Evolutionary conservation across 148 eudicot genomes (phyloP), one percentile per base, ranked within the genome.

Genomic region (Vaccinium macrocarpon): DNA sequence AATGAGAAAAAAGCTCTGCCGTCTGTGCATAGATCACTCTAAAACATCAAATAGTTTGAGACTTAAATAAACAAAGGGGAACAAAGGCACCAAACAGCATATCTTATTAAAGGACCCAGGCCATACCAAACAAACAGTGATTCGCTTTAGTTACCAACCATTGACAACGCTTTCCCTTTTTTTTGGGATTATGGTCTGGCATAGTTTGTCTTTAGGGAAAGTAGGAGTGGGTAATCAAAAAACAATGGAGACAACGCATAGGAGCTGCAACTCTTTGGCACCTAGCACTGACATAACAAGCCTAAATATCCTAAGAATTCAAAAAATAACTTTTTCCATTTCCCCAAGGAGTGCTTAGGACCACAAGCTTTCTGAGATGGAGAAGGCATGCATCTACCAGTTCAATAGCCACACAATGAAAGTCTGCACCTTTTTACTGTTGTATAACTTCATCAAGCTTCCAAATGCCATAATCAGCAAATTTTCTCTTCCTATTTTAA

Each of bases 301-400:
- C 77, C 48, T 71, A 71, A 29, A 6, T 10, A 21, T 35, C 15
- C 42, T 38, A 68, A 25, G 35, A 68, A 8, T 27, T 68, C 16
- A 11, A 68, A 68, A 68, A 25, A 12, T 10, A 68, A 68, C 38
- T 25, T 27, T 23, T 27, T 23, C 35, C 32, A 8, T 21, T 11
- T 27, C 73, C 73, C 32, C 38, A 23, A 25, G 15, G 11, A 68
- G 73, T 61, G 25, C 66, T 23, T 8, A 64, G 32, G 35, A 42
- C 46, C 49, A 72, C 16, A 72, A 6, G 76, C 46, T 72, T 72
- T 72, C 76, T 72, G 76, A 72, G 76, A 15, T 35, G 3, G 16
- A 73, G 51, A 38, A 32, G 77, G 50, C 12, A 73, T 73, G 77
- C 77, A 38, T 72, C 76, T 73, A 73, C 77, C 23, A 42, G 50